phyloP scores from a whole-genome alignment of 176 grass and related monocot species.

The Triticum dicoccoides region DNA sequence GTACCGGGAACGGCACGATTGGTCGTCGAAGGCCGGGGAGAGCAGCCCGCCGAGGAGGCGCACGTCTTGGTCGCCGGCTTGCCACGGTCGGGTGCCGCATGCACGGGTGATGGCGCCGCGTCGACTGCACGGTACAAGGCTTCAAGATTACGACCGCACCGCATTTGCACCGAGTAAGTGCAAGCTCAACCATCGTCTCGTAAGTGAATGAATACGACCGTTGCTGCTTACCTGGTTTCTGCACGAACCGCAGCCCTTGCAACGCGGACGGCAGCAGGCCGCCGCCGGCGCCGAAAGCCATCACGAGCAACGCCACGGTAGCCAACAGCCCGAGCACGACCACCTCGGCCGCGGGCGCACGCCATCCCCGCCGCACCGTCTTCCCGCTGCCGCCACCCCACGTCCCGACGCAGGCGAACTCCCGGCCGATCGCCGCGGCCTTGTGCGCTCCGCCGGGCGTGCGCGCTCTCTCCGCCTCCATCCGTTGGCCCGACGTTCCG shows the following conservation, averaged over 20 bases:
- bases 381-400: background rate
- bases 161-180: background rate
- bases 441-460: background rate
- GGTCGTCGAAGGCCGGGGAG: conserved; percentile 40
- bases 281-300: background rate
- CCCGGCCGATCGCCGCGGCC: background rate
- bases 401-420: background rate
- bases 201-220: background rate
- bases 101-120: background rate
- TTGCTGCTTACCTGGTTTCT: background rate
- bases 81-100: background rate
- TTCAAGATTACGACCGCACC: background rate
- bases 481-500: background rate
- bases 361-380: background rate
- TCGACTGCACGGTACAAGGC: conserved; percentile 13
- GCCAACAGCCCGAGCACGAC: background rate
- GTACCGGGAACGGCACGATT: conserved; percentile 49
- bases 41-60: conserved; percentile 67
- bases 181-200: background rate
- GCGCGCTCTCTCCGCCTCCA: background rate
- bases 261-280: background rate
- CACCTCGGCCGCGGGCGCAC: background rate
- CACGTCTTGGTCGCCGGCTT: conserved; percentile 13
- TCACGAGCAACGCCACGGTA: background rate
- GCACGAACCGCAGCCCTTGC: background rate